These are phyloP conservation scores for Ustilago crameri DNA, from an alignment of 1,284 basidiomycete species.

Conservation along the genomic window DNA sequence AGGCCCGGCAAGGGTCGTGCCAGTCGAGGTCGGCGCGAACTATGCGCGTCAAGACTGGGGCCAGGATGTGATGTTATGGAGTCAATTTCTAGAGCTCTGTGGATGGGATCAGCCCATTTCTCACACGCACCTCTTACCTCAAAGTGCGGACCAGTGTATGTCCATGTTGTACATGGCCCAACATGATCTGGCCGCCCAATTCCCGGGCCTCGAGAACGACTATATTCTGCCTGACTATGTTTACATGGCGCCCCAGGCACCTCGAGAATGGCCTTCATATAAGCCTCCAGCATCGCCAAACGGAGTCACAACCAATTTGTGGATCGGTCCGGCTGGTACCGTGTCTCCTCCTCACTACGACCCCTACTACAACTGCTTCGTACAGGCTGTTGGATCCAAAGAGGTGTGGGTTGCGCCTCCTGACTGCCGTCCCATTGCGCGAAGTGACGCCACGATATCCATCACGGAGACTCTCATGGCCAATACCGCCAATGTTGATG, in stretches of 20 bases:
- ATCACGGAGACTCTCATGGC: slow-evolving; percentile 43
- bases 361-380: slow-evolving; percentile 90
- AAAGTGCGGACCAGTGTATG: neutral
- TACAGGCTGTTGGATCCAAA: slow-evolving; percentile 87
- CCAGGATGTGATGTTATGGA: slow-evolving; percentile 82
- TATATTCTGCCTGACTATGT: slow-evolving; percentile 87
- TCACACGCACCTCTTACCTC: neutral
- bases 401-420: slow-evolving; percentile 91
- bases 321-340: slow-evolving; percentile 84
- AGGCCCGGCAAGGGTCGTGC: slow-evolving; percentile 82
- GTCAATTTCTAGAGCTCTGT: slow-evolving; percentile 76
- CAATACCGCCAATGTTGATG: slow-evolving; percentile 50
- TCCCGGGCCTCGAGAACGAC: slow-evolving; percentile 80
- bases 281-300: slow-evolving; percentile 75
- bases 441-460: neutral
- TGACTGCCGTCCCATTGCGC: slow-evolving; percentile 12
- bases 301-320: slow-evolving; percentile 81
- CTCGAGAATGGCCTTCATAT: slow-evolving; percentile 71
- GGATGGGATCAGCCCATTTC: slow-evolving; percentile 67
- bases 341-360: slow-evolving; percentile 93
- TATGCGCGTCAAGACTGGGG: slow-evolving; percentile 86
- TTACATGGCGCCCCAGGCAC: slow-evolving; percentile 74
- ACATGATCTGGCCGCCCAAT: slow-evolving; percentile 84
- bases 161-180: slow-evolving; percentile 85
- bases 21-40: slow-evolving; percentile 87